Evolutionary conservation across 768 basidiomycete species (phyloP).

Genomic region (Dacryopinax primogenitus): DNA sequence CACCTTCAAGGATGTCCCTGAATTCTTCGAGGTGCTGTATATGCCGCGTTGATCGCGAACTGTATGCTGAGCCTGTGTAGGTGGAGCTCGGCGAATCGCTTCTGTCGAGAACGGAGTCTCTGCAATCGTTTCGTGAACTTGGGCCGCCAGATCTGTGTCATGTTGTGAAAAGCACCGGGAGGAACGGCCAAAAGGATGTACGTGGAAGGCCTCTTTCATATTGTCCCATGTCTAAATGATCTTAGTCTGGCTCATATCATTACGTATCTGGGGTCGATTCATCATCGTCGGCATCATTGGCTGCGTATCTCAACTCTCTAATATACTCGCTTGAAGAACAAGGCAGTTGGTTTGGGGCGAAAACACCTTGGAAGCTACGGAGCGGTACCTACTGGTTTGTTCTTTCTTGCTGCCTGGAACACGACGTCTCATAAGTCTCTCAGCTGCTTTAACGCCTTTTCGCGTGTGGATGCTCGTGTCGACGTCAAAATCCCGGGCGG

Average conservation of each 20-base stretch:
- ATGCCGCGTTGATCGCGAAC: neutral
- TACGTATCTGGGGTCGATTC: conserved; percentile 98
- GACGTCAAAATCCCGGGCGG: conserved; percentile 99
- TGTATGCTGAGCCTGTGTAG: conserved; percentile 28
- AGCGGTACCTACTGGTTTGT: conserved; percentile 85
- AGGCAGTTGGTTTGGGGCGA: conserved; percentile 83
- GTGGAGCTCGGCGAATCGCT: conserved; percentile 84
- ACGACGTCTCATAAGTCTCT: neutral
- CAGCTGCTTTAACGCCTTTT: conserved; percentile 97
- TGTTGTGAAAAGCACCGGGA: conserved; percentile 82
- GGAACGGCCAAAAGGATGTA: conserved; percentile 76
- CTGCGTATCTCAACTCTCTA: conserved; percentile 97
- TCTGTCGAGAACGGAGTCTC: conserved; percentile 77
- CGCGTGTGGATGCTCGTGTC: conserved; percentile 87
- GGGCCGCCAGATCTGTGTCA: conserved; percentile 96
- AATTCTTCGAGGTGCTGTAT: conserved; percentile 79
- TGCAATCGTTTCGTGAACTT: conserved; percentile 89
- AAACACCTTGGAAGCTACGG: conserved; percentile 75
- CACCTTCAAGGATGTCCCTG: conserved; percentile 66
- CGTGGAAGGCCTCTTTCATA: conserved; percentile 24
- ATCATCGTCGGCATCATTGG: conserved; percentile 91
- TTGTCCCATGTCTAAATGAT: neutral
- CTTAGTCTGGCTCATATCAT: conserved; percentile 80
- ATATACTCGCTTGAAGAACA: conserved; percentile 88
- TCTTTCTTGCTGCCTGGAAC: neutral